Percentiles rank a stretch among this genome's conserved stretches.
These are phyloP conservation scores for Phyllosticta citrichinensis DNA, from an alignment of 2,329 filamentous ascomycete species.

Conservation along the genomic window DNA sequence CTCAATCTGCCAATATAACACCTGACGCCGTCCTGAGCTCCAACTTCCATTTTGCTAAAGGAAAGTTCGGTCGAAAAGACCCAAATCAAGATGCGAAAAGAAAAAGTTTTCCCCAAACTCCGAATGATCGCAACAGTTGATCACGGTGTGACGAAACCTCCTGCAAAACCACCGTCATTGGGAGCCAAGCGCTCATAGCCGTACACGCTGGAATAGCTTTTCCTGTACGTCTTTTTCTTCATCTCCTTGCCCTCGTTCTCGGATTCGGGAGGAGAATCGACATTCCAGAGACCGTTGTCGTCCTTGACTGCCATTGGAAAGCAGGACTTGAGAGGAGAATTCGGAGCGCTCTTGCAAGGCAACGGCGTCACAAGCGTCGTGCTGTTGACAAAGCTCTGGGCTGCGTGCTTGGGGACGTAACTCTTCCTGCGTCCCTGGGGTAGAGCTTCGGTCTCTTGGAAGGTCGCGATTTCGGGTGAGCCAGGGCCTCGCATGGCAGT, in stretches of 20 bases:
- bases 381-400: background rate
- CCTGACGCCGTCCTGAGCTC: background rate
- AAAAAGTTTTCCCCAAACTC: background rate
- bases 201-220: background rate
- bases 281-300: background rate
- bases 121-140: background rate
- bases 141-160: background rate
- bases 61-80: background rate
- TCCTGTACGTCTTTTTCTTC: background rate
- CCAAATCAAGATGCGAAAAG: background rate
- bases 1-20: background rate
- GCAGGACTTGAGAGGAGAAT: background rate
- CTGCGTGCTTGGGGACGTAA: slow-evolving; percentile 5
- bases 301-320: background rate
- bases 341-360: background rate
- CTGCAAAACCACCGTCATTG: background rate
- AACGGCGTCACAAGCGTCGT: background rate
- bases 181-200: background rate
- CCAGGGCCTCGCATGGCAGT: background rate
- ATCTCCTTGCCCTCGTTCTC: background rate
- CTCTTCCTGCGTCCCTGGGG: background rate
- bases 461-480: background rate
- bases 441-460: background rate
- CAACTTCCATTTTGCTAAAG: background rate
- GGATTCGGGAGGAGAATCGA: background rate